Conservation (phyloP, 2,329 filamentous ascomycete species). For the Hypomyces rosellus region DNA sequence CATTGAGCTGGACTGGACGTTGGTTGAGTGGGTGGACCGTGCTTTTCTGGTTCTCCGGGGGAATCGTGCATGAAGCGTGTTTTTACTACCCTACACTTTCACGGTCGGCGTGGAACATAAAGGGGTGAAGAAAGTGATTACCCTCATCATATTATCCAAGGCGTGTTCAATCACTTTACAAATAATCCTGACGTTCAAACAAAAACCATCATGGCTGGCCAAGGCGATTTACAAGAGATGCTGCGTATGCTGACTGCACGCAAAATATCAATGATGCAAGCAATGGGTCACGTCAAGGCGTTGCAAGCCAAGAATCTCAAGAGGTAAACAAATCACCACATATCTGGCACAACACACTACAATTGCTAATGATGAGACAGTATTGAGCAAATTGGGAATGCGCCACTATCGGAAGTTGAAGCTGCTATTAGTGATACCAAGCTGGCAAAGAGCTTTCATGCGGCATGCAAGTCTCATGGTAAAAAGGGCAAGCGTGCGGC, state of each 20-base stretch:
- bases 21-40: no score
- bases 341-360: not conserved
- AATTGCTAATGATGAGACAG: conserved; percentile 24
- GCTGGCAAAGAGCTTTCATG: conserved; percentile 44
- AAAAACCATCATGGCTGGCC: conserved; percentile 41
- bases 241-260: conserved; percentile 53
- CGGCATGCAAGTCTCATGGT: conserved; percentile 47
- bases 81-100: conserved; percentile 7
- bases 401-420: conserved; percentile 38
- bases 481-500: conserved; percentile 35
- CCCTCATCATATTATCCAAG: no score
- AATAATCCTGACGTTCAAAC: no score
- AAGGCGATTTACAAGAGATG: conserved; percentile 55
- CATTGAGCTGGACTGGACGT: no score
- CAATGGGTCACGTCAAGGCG: conserved; percentile 52
- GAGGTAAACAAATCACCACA: conserved; percentile 37
- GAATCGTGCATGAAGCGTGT: not conserved
- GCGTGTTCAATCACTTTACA: no score
- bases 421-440: conserved; percentile 42
- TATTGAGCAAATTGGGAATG: conserved; percentile 49
- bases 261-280: conserved; percentile 53
- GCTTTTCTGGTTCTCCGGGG: no score
- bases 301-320: conserved; percentile 49
- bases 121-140: no score
- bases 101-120: not conserved